Evolutionary conservation across 352 stramenopile genomes (phyloP), one percentile per base, ranked within the genome.

Genomic region (Aphanomyces stellatus): DNA sequence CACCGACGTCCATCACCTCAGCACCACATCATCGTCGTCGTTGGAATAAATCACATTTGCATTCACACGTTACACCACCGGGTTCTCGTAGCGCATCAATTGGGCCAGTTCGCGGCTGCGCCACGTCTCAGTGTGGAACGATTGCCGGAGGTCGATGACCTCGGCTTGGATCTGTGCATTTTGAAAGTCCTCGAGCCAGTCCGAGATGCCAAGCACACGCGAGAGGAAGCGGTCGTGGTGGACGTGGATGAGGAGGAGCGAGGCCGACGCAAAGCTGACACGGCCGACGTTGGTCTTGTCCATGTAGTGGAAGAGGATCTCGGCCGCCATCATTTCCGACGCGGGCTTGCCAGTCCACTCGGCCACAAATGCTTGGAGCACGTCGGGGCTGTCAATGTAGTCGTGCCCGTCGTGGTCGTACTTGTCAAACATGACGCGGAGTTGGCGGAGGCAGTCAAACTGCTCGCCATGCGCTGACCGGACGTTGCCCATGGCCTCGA

Each of bases 151-250:
- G 31, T 59, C 60, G 2, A 42, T 41, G 6, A 57, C 60, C 2
- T 25, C 28, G 11, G 41, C 60, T 42, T 67, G 60, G 34, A 67
- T 67, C 11, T 51, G 37, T 3, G 60, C 60, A 28, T 51, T 67
- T 28, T 67, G 60, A 59, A 67, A 67, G 60, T 67, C 60, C 11
- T 67, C 60, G 24, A 67, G 48, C 60, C 60, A 67, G 60, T 67
- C 60, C 15, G 60, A 55, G 33, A 67, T 67, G 1, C 86, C 86
- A 34, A 94, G 62, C 15, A 94, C 64, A 65, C 83, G 91, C 30
- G 84, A 92, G 69, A 94, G 91, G 71, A 94, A 94, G 2, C 86
- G 86, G 63, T 94, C 86, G 66, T 92, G 86, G 71, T 94, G 88
- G 46, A 92, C 86, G 59, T 94, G 86, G 68, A 92, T 83, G 49